Evolutionary conservation across 2,329 filamentous ascomycete species (phyloP).

Genomic region (Ophiostoma sp.): DNA sequence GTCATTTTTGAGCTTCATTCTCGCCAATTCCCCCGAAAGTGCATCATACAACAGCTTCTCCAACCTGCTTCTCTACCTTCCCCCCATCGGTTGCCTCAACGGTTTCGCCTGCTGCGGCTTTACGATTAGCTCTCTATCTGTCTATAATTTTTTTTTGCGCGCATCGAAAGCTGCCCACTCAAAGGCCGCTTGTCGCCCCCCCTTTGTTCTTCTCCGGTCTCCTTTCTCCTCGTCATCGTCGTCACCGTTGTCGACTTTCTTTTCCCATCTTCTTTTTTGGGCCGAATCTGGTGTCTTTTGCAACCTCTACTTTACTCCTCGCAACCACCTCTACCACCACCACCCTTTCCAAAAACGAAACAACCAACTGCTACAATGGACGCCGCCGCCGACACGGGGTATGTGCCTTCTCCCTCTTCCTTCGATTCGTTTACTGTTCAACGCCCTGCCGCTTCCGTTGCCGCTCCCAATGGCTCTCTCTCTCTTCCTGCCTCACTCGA

Average conservation of each 20-base stretch:
- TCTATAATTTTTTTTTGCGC: conserved; percentile 9
- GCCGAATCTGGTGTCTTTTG: not conserved
- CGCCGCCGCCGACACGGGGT: conserved; percentile 5
- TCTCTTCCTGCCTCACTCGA: not conserved
- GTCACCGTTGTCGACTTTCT: not conserved
- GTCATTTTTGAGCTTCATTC: not conserved
- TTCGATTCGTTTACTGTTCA: not conserved
- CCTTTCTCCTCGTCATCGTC: conserved; percentile 10
- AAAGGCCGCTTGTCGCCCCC: not conserved
- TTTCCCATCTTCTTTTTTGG: not conserved
- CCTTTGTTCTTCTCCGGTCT: not conserved
- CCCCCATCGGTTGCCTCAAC: not conserved
- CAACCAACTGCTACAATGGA: conserved; percentile 1
- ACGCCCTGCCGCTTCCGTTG: not conserved
- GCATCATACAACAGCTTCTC: not conserved
- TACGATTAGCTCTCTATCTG: conserved; percentile 3
- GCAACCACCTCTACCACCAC: not conserved
- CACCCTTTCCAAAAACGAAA: not conserved
- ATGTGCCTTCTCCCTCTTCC: conserved; percentile 7
- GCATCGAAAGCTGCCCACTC: not conserved
- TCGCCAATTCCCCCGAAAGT: conserved; percentile 3
- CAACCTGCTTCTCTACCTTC: not conserved
- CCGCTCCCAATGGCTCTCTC: not conserved
- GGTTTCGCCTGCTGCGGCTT: conserved; percentile 8
- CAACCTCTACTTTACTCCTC: not conserved